Evolutionary conservation across 2,329 filamentous ascomycete genomes (phyloP).

Genomic region (Calonectria hawksworthii): DNA sequence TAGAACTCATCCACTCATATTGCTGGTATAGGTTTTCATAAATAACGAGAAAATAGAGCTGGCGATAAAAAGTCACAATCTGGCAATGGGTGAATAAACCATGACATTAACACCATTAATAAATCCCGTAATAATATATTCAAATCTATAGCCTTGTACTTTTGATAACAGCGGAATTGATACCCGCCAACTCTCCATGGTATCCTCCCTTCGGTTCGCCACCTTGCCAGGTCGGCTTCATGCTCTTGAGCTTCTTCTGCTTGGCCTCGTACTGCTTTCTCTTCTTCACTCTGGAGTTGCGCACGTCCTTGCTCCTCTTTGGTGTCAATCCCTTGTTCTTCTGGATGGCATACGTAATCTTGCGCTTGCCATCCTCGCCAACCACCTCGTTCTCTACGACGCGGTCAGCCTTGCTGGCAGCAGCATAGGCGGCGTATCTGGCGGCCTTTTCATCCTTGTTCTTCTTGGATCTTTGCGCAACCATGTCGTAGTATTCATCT

Average conservation of each 20-base stretch:
- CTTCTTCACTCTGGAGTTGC: conserved; percentile 98
- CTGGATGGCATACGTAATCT: conserved; percentile 93
- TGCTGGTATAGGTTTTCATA: background rate
- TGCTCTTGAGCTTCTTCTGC: conserved; percentile 95
- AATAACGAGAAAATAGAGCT: background rate
- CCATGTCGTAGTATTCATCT: conserved; percentile 91
- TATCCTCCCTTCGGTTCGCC: conserved; percentile 89
- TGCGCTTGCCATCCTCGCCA: conserved; percentile 88
- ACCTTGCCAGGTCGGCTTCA: conserved; percentile 88
- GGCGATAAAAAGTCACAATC: background rate
- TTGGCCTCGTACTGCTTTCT: conserved; percentile 95
- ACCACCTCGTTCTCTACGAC: conserved; percentile 77
- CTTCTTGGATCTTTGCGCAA: conserved; percentile 76
- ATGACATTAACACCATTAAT: conserved; percentile 34
- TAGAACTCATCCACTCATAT: no score
- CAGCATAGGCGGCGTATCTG: conserved; percentile 67
- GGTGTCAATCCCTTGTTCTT: conserved; percentile 98
- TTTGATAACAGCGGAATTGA: conserved; percentile 94
- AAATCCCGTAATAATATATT: conserved; percentile 23
- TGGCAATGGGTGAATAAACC: background rate
- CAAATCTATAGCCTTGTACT: conserved; percentile 83
- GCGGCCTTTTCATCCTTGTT: conserved; percentile 81
- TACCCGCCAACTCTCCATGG: conserved; percentile 92
- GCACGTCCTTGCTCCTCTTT: conserved; percentile 91
- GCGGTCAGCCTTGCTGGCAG: conserved; percentile 74